A percentile compares a stretch with the other conserved stretches of the same genome.
Evolutionary conservation across 805 yeast species (phyloP).

Genomic region (Kazachstania africana): DNA sequence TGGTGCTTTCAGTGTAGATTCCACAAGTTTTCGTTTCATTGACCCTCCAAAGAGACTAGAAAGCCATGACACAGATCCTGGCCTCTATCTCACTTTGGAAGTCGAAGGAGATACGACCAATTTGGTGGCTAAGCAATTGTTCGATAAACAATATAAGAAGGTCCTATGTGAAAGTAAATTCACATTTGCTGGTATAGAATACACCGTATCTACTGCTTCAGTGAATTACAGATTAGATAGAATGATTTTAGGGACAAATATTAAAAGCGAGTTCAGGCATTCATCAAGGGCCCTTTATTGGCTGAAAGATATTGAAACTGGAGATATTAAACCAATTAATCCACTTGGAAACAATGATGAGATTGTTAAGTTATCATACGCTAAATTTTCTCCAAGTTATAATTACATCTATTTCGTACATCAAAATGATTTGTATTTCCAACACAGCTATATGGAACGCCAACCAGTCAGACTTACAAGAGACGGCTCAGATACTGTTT

Average conservation of each 20-base stretch:
- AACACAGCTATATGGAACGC: slow-evolving; percentile 22
- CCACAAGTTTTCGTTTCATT: slow-evolving; percentile 17
- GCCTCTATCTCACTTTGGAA: slow-evolving; percentile 27
- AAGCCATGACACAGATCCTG: slow-evolving; percentile 32
- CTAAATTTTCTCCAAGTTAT: slow-evolving; percentile 53
- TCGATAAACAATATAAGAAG: slow-evolving; percentile 13
- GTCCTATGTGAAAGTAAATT: slow-evolving; percentile 27
- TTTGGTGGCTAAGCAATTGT: slow-evolving; percentile 24
- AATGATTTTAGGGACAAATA: slow-evolving; percentile 47
- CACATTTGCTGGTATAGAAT: slow-evolving; percentile 29
- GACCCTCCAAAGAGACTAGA: slow-evolving; percentile 12
- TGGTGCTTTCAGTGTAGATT: slow-evolving; percentile 17
- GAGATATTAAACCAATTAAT: slow-evolving; percentile 24
- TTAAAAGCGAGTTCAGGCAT: slow-evolving; percentile 49
- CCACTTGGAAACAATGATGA: slow-evolving; percentile 8
- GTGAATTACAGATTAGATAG: slow-evolving; percentile 35
- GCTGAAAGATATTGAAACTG: slow-evolving; percentile 39
- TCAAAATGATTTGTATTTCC: slow-evolving; percentile 42
- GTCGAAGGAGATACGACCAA: slow-evolving; percentile 4
- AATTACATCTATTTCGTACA: slow-evolving; percentile 43
- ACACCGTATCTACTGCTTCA: slow-evolving; percentile 31
- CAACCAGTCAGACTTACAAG: slow-evolving; percentile 15
- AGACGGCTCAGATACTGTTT: slow-evolving; percentile 39
- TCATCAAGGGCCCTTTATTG: slow-evolving; percentile 53
- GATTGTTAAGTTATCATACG: slow-evolving; percentile 29